phyloP scores from a whole-genome alignment of 2,329 filamentous ascomycete genomes.

The Exophiala bonariae region DNA sequence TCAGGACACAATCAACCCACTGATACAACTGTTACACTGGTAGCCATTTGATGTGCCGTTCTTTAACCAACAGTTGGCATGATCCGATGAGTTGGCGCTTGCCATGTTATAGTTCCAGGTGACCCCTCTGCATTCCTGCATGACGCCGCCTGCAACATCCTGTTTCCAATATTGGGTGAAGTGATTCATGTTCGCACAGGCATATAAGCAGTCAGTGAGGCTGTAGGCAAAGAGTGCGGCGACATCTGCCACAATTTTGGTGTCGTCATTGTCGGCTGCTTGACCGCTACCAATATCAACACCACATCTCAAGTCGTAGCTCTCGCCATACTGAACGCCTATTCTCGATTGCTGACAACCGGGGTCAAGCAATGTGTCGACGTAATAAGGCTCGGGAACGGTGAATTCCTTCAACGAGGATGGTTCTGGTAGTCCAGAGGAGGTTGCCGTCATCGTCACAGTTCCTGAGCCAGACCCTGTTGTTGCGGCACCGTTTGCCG shows the following conservation, averaged over 20 bases:
- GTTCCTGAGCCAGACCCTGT: slow-evolving; percentile 1
- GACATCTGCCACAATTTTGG: slow-evolving; percentile 16
- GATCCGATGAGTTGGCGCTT: slow-evolving; percentile 6
- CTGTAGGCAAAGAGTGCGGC: slow-evolving; percentile 17
- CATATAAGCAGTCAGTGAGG: slow-evolving; percentile 20
- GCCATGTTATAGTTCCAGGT: slow-evolving; percentile 17
- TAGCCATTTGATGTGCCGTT: slow-evolving; percentile 10
- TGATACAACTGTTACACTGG: slow-evolving; percentile 20
- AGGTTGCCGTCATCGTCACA: not conserved
- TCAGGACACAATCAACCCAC: slow-evolving; percentile 6
- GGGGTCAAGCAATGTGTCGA: slow-evolving; percentile 12
- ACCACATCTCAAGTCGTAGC: slow-evolving; percentile 17
- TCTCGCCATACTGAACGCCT: slow-evolving; percentile 2
- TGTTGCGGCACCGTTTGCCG: slow-evolving; percentile 1
- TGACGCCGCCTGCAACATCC: slow-evolving; percentile 1
- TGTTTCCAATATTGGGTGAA: slow-evolving; percentile 6
- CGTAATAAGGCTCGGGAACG: slow-evolving; percentile 13
- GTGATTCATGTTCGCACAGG: slow-evolving; percentile 11
- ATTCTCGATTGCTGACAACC: slow-evolving; percentile 11
- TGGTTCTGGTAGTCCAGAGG: slow-evolving; percentile 9
- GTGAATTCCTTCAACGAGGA: slow-evolving; percentile 16
- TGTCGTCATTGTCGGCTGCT: not conserved
- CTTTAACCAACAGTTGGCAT: slow-evolving; percentile 22
- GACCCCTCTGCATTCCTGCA: slow-evolving; percentile 14
- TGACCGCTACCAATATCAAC: slow-evolving; percentile 13